Evolutionary conservation across 1,284 basidiomycete species (phyloP).

Genomic region (Ceraceosorus guamensis): DNA sequence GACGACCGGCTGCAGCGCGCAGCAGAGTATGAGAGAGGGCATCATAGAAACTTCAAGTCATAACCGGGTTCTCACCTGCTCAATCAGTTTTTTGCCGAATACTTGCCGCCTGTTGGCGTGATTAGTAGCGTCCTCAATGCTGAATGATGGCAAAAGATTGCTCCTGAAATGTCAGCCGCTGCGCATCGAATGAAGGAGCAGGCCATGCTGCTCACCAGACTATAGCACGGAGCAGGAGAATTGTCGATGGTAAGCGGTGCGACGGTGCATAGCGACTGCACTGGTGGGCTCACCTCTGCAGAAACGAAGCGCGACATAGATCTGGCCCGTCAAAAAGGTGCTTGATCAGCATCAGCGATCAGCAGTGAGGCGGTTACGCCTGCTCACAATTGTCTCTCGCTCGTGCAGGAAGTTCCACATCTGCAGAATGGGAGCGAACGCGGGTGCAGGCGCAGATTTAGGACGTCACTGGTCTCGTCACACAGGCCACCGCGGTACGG

Average conservation of each 20-base stretch:
- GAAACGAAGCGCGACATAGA: constrained; percentile 27
- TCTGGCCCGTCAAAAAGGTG: too few species aligned
- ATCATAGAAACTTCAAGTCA: too few species aligned
- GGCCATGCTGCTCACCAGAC: neutral
- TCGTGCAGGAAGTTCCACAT: constrained; percentile 18
- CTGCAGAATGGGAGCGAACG: neutral
- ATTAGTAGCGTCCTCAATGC: constrained; percentile 29
- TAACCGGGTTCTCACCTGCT: constrained; percentile 4
- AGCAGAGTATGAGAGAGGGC: too few species aligned
- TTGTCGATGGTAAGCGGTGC: too few species aligned
- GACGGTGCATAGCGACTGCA: too few species aligned
- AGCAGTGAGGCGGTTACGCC: too few species aligned
- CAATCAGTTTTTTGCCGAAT: constrained; percentile 34
- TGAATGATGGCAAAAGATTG: neutral
- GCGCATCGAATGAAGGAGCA: neutral
- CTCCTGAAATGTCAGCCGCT: too few species aligned
- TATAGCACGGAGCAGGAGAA: neutral
- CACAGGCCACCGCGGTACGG: too few species aligned
- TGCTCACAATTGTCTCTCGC: constrained; percentile 22
- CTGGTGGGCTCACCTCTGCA: constrained; percentile 13
- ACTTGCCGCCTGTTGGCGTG: constrained; percentile 28
- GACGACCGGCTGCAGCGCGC: constrained; percentile 23
- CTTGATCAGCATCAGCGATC: too few species aligned
- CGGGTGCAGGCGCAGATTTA: neutral
- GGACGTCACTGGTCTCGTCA: too few species aligned